phyloP scores from a whole-genome alignment of 1,139 yeast species.

The Kodamaea sp. region DNA sequence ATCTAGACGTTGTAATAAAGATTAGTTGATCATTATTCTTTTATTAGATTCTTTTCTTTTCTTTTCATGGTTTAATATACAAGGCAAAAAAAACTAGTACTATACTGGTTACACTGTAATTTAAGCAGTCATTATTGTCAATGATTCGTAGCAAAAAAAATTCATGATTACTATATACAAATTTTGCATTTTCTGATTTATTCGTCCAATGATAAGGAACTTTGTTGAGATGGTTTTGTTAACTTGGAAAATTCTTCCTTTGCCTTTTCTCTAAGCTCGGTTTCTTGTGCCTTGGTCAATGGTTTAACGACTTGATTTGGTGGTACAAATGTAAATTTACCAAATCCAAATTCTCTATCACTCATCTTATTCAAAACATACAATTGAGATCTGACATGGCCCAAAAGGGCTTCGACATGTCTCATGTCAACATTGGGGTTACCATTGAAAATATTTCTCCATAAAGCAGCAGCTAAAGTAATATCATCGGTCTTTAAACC shows the following conservation, averaged over 20 bases:
- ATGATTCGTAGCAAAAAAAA: not conserved
- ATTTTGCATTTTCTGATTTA: slow-evolving; percentile 13
- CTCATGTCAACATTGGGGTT: slow-evolving; percentile 77
- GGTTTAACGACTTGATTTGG: slow-evolving; percentile 78
- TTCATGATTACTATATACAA: slow-evolving; percentile 1
- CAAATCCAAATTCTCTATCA: slow-evolving; percentile 91
- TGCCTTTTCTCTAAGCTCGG: slow-evolving; percentile 32
- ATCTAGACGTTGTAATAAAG: not conserved
- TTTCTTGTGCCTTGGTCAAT: slow-evolving; percentile 60
- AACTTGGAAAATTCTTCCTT: slow-evolving; percentile 44
- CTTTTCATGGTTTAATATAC: not conserved
- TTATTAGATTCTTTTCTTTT: not conserved
- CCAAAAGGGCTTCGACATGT: slow-evolving; percentile 81
- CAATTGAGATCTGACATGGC: slow-evolving; percentile 83
- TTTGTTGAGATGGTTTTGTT: slow-evolving; percentile 59
- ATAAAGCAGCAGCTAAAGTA: slow-evolving; percentile 80
- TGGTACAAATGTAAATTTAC: slow-evolving; percentile 80
- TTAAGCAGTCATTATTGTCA: no score
- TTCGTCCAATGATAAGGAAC: slow-evolving; percentile 61
- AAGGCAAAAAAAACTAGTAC: not conserved
- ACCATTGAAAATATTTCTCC: slow-evolving; percentile 91
- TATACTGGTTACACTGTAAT: not conserved
- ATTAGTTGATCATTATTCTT: not conserved
- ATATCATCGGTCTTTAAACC: slow-evolving; percentile 81
- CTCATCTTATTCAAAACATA: slow-evolving; percentile 81